Evolutionary conservation across 306 rosid genomes (phyloP).

Genomic region (Cicer bijugum): DNA sequence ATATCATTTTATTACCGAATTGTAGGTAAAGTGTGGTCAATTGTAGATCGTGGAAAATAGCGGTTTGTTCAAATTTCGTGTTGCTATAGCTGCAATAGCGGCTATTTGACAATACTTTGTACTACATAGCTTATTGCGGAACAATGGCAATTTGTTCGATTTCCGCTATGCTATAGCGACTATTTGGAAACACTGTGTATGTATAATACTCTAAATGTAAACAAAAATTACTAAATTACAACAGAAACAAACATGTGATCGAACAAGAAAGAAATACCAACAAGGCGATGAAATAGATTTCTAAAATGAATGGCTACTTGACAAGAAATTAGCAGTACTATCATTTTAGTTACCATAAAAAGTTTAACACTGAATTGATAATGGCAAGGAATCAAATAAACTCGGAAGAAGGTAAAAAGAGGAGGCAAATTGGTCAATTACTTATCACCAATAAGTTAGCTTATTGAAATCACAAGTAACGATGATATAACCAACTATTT

Average conservation of each 20-base stretch:
- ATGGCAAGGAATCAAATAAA: constrained; percentile 17
- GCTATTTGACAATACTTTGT: no score
- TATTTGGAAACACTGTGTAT: no score
- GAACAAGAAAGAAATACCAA: not conserved
- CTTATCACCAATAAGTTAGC: constrained; percentile 19
- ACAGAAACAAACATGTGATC: not conserved
- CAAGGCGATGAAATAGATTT: not conserved
- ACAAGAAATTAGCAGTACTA: constrained; percentile 16
- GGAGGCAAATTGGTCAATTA: constrained; percentile 1
- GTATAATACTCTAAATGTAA: not conserved
- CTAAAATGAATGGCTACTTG: constrained; percentile 3
- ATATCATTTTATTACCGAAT: not conserved
- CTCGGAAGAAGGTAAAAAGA: constrained; percentile 4
- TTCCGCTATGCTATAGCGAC: no score
- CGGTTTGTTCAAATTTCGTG: no score
- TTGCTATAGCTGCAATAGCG: no score
- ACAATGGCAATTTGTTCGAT: no score
- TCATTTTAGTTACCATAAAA: constrained; percentile 4
- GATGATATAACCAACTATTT: not conserved
- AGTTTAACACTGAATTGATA: constrained; percentile 15
- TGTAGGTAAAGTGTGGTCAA: not conserved
- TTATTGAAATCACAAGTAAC: not conserved
- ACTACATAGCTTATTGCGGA: no score
- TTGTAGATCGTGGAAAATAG: no score
- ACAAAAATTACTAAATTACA: not conserved